These are phyloP conservation scores for Cordyceps militaris DNA, from an alignment of 2,329 filamentous ascomycete genomes.

Conservation along the genomic window DNA sequence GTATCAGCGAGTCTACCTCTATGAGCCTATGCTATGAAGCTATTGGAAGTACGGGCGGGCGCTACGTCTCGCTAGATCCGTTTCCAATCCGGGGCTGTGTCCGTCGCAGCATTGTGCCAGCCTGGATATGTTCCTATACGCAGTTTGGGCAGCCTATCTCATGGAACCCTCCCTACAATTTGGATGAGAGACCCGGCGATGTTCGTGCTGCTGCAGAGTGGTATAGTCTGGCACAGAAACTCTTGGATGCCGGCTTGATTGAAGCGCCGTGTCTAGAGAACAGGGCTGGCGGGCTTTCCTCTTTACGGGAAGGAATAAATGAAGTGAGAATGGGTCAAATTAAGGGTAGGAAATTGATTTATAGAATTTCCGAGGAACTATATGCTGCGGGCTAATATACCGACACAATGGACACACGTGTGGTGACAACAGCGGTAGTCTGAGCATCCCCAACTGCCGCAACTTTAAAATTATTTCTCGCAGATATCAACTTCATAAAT, in stretches of 20 bases:
- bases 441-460: no score
- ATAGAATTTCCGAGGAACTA: not conserved
- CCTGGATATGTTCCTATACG: not conserved
- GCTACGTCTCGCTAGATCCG: not conserved
- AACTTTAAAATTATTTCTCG: no score
- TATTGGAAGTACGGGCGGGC: not conserved
- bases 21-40: constrained; percentile 15
- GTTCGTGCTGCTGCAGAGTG: not conserved
- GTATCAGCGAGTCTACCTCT: constrained; percentile 13
- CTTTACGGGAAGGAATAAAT: not conserved
- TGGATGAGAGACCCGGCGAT: not conserved
- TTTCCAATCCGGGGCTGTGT: not conserved
- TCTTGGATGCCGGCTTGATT: not conserved
- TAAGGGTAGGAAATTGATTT: not conserved
- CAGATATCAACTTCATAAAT: no score
- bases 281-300: not conserved
- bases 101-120: not conserved
- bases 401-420: no score
- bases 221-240: not conserved
- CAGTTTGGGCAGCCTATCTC: not conserved
- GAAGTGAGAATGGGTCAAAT: not conserved
- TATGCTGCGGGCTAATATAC: not conserved
- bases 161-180: not conserved
- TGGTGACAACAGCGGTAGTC: no score
- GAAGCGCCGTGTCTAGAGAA: not conserved